Evolutionary conservation across 2,329 filamentous ascomycete species (phyloP), one percentile per base, ranked within the genome.

Genomic region (Aurifilum marmelostoma): DNA sequence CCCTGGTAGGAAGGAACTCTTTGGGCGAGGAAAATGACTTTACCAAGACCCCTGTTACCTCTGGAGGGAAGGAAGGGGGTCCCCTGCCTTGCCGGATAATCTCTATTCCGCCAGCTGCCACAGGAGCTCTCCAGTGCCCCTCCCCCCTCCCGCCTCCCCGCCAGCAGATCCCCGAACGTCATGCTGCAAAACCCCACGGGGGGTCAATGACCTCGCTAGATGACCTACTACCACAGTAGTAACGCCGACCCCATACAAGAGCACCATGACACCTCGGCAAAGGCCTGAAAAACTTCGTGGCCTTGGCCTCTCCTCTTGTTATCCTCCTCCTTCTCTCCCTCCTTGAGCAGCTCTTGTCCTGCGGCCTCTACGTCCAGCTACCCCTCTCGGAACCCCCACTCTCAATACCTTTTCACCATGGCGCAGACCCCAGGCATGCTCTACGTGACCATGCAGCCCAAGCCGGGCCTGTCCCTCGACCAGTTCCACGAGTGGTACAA

Each of bases 401-500:
- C 37, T 34, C 21, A n/a, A n/a, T n/a, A n/a, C n/a, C n/a, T n/a
- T n/a, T n/a, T n/a, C 60, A 64, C 52, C 16, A 71, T 71, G 69
- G 61, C 65, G 6, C 59, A 82, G 66, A 83, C 79, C 67, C 87
- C 87, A 12, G 93, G 93, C 70, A 88, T 94, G 75, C 89, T 97
- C 76, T 93, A 91, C 78, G 93, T 97, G 74, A 94, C 92, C 21
- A 97, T 97, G 91, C 89, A 94, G 80, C 92, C 93, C 74, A 85
- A 87, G 78, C 83, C 87, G 68, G 85, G 85, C 73, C 84, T 93
- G 74, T 83, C 89, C 67, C 80, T 85, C 62, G 83, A 87, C 71
- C 88, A 92, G 75, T 97, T 97, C 80, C 91, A 97, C 79, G 92
- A 97, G 78, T 95, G 92, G 92, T 97, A 97, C 83, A 94, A 97